phyloP scores from a whole-genome alignment of 768 basidiomycete genomes.

The Trametopsis cervina region DNA sequence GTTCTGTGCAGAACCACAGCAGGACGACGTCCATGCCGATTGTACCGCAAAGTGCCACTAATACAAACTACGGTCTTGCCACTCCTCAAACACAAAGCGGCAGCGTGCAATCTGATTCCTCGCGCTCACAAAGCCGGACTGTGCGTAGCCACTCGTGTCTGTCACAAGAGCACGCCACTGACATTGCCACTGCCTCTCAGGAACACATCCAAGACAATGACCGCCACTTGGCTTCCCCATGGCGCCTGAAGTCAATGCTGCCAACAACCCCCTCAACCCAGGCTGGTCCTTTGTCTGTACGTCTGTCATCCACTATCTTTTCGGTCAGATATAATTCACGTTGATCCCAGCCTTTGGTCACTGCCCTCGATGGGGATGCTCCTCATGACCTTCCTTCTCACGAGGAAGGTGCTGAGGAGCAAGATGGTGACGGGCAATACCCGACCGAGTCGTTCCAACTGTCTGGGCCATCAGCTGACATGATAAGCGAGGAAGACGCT shows the following conservation, averaged over 20 bases:
- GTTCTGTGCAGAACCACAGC: not conserved
- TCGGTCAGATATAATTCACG: not conserved
- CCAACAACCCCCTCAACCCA: not conserved
- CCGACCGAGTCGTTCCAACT: too few species aligned
- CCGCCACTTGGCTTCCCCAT: not conserved
- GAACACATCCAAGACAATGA: not conserved
- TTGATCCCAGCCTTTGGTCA: not conserved
- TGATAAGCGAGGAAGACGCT: too few species aligned
- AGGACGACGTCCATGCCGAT: not conserved
- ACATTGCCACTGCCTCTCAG: not conserved
- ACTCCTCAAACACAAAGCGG: too few species aligned
- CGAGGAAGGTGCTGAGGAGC: not conserved
- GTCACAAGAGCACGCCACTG: not conserved
- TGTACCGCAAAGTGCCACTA: not conserved
- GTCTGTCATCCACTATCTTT: not conserved
- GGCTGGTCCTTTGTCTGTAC: not conserved
- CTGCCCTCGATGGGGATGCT: not conserved
- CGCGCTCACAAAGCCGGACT: too few species aligned
- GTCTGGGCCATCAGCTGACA: too few species aligned
- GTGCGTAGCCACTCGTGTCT: not conserved
- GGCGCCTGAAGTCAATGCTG: not conserved
- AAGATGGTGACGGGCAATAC: not conserved
- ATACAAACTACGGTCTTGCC: too few species aligned
- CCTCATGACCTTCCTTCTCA: not conserved
- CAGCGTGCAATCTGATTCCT: too few species aligned